Percentiles rank a stretch among this genome's conserved stretches.
Conservation (phyloP, 1,139 yeast genomes). For the Yamadazyma sp. region DNA sequence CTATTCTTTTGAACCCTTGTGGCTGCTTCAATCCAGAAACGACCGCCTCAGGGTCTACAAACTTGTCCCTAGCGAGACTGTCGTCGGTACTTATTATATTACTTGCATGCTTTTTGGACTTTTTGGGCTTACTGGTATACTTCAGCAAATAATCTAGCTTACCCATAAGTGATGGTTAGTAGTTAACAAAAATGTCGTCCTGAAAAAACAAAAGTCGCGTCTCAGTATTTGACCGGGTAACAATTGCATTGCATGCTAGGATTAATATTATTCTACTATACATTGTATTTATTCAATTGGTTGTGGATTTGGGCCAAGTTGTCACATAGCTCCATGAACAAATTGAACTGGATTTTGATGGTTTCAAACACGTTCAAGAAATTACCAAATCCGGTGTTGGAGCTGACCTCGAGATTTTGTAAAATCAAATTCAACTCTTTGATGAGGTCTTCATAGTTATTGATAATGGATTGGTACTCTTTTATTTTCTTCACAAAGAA, state of each 20-base stretch:
- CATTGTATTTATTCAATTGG: slow-evolving; percentile 30
- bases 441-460: slow-evolving; percentile 74
- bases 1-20: slow-evolving; percentile 42
- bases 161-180: slow-evolving; percentile 11
- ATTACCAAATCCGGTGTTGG: slow-evolving; percentile 51
- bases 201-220: no score
- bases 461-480: slow-evolving; percentile 63
- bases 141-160: slow-evolving; percentile 21
- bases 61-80: slow-evolving; percentile 2
- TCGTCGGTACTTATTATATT: slow-evolving; percentile 15
- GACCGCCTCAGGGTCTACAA: slow-evolving; percentile 20
- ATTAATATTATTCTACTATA: slow-evolving; percentile 4
- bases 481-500: slow-evolving; percentile 56
- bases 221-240: no score
- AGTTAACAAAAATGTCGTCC: neutral
- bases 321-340: slow-evolving; percentile 91
- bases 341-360: slow-evolving; percentile 74
- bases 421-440: slow-evolving; percentile 62
- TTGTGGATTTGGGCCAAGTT: slow-evolving; percentile 87
- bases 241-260: neutral
- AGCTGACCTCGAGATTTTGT: slow-evolving; percentile 43
- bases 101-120: slow-evolving; percentile 12
- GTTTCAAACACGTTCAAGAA: slow-evolving; percentile 62
- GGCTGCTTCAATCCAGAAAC: slow-evolving; percentile 31
- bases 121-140: slow-evolving; percentile 16